Conservation (phyloP, 2,329 filamentous ascomycete genomes). For the Zasmidium citrigriseum region DNA sequence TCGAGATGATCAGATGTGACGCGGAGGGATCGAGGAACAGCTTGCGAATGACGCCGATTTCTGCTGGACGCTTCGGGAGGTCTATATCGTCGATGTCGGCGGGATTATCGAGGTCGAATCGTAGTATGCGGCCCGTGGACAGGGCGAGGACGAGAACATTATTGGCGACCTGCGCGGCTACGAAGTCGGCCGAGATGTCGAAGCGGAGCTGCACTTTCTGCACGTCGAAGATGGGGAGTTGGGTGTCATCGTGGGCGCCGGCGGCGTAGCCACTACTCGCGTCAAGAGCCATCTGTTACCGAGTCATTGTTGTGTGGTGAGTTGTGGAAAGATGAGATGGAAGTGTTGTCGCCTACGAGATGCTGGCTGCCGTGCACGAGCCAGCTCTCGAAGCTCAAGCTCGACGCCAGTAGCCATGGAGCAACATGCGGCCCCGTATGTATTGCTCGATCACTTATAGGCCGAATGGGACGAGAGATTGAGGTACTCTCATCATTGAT, state of each 20-base stretch:
- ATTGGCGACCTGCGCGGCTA: slow-evolving; percentile 94
- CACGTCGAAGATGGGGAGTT: slow-evolving; percentile 90
- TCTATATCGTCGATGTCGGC: slow-evolving; percentile 99
- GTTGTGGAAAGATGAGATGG: not conserved
- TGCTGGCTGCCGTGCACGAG: not conserved
- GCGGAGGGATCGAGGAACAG: slow-evolving; percentile 98
- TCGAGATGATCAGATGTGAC: slow-evolving; percentile 89
- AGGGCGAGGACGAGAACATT: slow-evolving; percentile 93
- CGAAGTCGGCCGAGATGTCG: slow-evolving; percentile 91
- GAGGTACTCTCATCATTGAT: too few relatives aligned
- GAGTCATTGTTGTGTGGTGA: slow-evolving; percentile 1
- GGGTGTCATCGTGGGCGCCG: slow-evolving; percentile 45
- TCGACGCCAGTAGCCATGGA: too few relatives aligned
- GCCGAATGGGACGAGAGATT: too few relatives aligned
- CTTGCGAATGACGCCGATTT: slow-evolving; percentile 87
- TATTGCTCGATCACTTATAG: too few relatives aligned
- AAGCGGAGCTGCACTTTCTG: slow-evolving; percentile 92
- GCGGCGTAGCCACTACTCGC: slow-evolving; percentile 31
- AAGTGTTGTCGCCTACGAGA: not conserved
- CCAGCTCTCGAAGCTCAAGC: not conserved
- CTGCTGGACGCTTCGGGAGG: slow-evolving; percentile 86
- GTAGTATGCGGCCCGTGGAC: slow-evolving; percentile 85
- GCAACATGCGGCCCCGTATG: too few relatives aligned
- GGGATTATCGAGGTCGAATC: slow-evolving; percentile 90
- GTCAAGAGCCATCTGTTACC: slow-evolving; percentile 26